Base-by-base conservation (phyloP, 2,329 filamentous ascomycete genomes). In the Lachnellula occidentalis region DNA sequence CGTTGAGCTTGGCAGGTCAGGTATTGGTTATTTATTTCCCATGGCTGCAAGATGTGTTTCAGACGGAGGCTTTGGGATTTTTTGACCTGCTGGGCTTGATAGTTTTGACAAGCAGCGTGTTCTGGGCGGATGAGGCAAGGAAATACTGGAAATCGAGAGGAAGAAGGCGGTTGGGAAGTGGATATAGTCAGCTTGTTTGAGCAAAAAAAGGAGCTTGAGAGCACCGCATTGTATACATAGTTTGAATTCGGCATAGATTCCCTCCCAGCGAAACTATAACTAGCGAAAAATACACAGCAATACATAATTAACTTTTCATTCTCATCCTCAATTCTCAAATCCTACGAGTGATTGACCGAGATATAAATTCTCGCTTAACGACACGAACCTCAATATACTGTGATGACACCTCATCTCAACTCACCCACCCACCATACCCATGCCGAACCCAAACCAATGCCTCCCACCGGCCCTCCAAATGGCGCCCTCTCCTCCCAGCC, bases 1-100 rank as follows among this genome's bases (percentile, higher is more conserved):
- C 87, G 8, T 85, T 94, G 22, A 92, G 88, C 68, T 71, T 99
- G 48, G 74, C 88, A 5, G 94, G 94, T 2, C 94, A 99, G 72
- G 74, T 92, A 45, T 80, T 92, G 58, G 95, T 99, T 53, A 90
- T 99, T 51, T 99, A 97, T 71, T 85, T 97, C 60, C 94, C 94
- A 9, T 92, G 91, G 74, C 75, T 99, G 64, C 94, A 99, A 73
- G 82, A 88, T 50, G 86, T 97, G 5, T 99, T 99, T 74, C 94
- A 99, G 75, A 99, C 94, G 0, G 94, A 99, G 72, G 86, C 88
- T 1, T 72, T 99, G 51, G 76, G 82, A 0, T 69, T 92, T 8
- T 74, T 79, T 57, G 94, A 99, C 75, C 71, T 97, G 53, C 66
- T 91, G 41, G 76, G 83, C 56, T 75, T 99, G 62, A 65, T 92